Conservation (phyloP, 2,329 filamentous ascomycete species). For the Aureobasidium sp. region DNA sequence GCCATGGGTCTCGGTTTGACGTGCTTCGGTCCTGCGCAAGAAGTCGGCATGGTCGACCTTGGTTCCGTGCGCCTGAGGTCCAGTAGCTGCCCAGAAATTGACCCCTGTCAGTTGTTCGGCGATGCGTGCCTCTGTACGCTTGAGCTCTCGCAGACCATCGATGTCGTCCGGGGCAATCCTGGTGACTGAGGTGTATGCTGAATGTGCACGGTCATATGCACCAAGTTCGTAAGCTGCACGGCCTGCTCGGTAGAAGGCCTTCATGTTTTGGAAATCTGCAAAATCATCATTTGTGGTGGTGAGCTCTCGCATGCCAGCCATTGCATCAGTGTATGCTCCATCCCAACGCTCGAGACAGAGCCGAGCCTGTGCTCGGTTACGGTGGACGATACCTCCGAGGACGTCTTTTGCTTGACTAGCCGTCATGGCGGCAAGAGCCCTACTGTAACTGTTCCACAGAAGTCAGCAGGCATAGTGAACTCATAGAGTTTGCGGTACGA, state of each 20-base stretch:
- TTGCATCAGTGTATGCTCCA: background rate
- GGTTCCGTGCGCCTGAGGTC: background rate
- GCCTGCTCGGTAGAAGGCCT: background rate
- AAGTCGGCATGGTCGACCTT: constrained; percentile 22
- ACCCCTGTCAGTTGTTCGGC: background rate
- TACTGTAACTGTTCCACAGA: background rate
- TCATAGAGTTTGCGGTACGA: background rate
- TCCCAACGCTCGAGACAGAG: background rate
- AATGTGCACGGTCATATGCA: background rate
- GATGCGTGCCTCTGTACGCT: background rate
- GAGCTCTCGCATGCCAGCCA: background rate
- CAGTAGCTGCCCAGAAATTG: background rate
- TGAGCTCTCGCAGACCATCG: background rate
- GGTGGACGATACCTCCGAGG: background rate
- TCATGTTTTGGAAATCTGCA: background rate
- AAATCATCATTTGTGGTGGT: background rate
- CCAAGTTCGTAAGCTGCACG: constrained; percentile 8
- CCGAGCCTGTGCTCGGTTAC: background rate
- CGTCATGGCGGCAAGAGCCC: background rate
- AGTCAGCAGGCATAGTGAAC: background rate
- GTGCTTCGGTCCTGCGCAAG: constrained; percentile 1
- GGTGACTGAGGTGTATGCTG: background rate
- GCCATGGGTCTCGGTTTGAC: background rate
- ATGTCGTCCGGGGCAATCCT: background rate
- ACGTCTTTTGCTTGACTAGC: background rate